Conservation (phyloP, 306 rosid species). For the Lathyrus tuberosus region DNA sequence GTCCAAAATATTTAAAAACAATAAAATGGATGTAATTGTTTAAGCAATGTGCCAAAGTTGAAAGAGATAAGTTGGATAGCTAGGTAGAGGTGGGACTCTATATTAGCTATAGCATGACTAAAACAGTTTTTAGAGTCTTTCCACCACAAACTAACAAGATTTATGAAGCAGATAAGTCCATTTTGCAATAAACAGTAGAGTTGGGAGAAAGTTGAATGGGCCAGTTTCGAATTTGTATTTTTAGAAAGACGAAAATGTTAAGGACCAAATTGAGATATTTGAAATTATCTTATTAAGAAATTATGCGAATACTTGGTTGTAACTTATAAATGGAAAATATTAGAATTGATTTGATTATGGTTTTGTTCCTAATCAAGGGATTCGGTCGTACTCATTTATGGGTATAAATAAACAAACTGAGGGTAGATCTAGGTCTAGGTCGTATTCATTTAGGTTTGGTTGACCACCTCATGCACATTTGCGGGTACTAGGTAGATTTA, state of each 20-base stretch:
- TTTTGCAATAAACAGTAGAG: neutral
- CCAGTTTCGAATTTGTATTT: too few species aligned
- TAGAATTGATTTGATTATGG: neutral
- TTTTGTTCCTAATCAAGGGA: neutral
- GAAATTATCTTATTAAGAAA: neutral
- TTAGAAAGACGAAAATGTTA: neutral
- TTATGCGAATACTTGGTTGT: neutral
- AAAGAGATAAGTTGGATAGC: neutral
- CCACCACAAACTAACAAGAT: too few species aligned
- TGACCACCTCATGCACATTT: neutral
- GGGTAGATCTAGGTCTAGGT: neutral
- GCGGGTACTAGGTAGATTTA: constrained; percentile 2
- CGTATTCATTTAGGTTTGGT: neutral
- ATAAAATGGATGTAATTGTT: too few species aligned
- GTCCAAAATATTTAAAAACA: too few species aligned
- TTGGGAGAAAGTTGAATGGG: neutral
- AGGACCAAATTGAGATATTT: neutral
- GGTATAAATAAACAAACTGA: neutral
- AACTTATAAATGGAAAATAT: neutral
- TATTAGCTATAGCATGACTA: neutral
- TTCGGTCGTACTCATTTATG: neutral
- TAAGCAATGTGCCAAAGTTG: neutral
- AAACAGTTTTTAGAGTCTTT: neutral
- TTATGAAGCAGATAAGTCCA: neutral
- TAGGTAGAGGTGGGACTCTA: neutral